These are phyloP conservation scores for Sextonia rubra DNA, from an alignment of 164 flowering plant species.

Conservation along the genomic window DNA sequence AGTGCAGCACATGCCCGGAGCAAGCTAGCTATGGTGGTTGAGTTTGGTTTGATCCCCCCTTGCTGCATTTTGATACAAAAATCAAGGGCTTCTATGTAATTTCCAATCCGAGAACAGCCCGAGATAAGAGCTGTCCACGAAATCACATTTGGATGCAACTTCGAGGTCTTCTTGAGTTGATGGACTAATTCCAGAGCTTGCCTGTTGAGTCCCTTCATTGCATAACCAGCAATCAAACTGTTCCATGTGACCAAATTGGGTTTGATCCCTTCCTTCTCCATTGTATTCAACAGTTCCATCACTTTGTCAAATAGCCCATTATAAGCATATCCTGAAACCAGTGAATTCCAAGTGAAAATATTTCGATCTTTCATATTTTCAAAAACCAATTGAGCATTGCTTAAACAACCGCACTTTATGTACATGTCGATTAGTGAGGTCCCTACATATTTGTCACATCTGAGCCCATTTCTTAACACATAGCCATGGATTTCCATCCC, in stretches of 20 bases:
- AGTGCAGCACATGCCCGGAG: constrained; percentile 53
- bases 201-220: constrained; percentile 32
- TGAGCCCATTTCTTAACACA: constrained; percentile 44
- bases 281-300: constrained; percentile 25
- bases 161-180: constrained; percentile 31
- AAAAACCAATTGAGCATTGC: constrained; percentile 35
- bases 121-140: constrained; percentile 74
- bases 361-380: constrained; percentile 37
- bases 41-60: constrained; percentile 48
- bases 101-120: constrained; percentile 47
- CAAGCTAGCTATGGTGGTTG: constrained; percentile 43
- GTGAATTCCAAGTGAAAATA: constrained; percentile 55
- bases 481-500: constrained; percentile 62
- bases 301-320: constrained; percentile 46
- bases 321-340: constrained; percentile 52
- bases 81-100: constrained; percentile 31
- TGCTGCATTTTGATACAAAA: constrained; percentile 43
- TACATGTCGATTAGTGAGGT: constrained; percentile 71
- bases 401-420: constrained; percentile 41
- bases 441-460: constrained; percentile 43
- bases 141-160: constrained; percentile 50
- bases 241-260: constrained; percentile 67
- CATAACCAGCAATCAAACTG: constrained; percentile 50
- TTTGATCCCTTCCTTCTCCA: constrained; percentile 45
- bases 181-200: constrained; percentile 45